Evolutionary conservation across 2,329 filamentous ascomycete genomes (phyloP), one percentile per base, ranked within the genome.

Genomic region (Colletotrichum cordylinicola): DNA sequence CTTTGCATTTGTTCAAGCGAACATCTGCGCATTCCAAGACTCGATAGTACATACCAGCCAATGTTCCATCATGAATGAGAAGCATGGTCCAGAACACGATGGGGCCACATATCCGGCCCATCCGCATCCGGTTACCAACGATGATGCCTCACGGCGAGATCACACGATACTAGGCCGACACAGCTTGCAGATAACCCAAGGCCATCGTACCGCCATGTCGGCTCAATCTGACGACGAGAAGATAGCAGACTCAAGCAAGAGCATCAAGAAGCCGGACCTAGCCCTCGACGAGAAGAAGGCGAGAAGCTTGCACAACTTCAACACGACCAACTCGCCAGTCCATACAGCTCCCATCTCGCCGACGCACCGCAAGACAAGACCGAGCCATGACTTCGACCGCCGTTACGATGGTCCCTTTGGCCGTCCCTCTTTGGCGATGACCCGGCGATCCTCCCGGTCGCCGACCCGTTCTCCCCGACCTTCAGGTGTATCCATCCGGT

Each of bases 391-490:
- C 31, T 78, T 77, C 37, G 58, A 78, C 31, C 37, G 67, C 7
- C 77, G 75, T 24, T 77, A 75, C 65, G 77, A 78, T 21, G 77
- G 77, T 13, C 77, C 77, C 24, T 78, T 77, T 18, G 69, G 55
- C 39, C 66, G 77, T 2, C 75, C 77, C 6, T 70, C 66, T 15
- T n/a, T 68, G 12, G 31, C 58, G 21, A 77, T 52, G 58, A 27
- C 74, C 52, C 61, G 65, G 6, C 73, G 61, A 18, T 35, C 65
- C 37, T 60, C 70, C 15, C 72, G 6, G 12, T 62, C 73, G 6
- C 27, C 61, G 6, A 16, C 70, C 15, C 70, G 71, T 3, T 43
- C 70, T 2, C 24, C 61, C 48, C 69, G 43, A 16, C 65, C 18
- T 8, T n/a, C 29, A 2, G 58, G 31, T 2, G 43, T 52, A 52